Conservation (phyloP, 768 basidiomycete genomes). For the Podaxis pistillaris region DNA sequence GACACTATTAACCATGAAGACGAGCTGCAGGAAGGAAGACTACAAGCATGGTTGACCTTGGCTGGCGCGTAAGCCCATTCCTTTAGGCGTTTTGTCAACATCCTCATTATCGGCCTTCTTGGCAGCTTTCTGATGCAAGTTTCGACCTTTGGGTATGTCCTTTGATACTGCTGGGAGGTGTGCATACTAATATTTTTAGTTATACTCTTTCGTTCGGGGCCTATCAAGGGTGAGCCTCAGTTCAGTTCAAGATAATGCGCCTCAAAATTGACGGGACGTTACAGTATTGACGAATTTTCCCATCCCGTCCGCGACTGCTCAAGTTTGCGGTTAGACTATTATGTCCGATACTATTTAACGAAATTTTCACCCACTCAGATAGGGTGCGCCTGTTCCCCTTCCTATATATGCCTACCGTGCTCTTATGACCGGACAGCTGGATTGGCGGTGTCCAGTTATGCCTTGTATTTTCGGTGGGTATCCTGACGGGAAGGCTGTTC, state of each 20-base stretch:
- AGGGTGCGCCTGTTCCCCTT: constrained; percentile 23
- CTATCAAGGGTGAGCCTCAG: constrained; percentile 26
- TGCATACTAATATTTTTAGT: constrained; percentile 30
- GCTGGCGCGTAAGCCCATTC: constrained; percentile 35
- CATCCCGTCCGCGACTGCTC: not conserved
- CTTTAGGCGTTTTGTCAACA: not conserved
- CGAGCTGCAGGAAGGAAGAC: constrained; percentile 32
- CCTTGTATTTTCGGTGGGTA: constrained; percentile 41
- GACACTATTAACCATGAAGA: not conserved
- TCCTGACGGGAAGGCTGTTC: constrained; percentile 45
- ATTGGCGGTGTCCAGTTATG: constrained; percentile 51
- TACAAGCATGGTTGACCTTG: constrained; percentile 39
- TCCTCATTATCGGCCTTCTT: constrained; percentile 26
- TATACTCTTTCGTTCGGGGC: constrained; percentile 36
- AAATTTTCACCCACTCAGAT: constrained; percentile 35
- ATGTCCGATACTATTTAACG: constrained; percentile 36
- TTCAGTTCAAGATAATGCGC: not conserved
- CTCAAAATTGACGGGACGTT: constrained; percentile 11
- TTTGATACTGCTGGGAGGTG: not conserved
- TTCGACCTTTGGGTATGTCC: not conserved
- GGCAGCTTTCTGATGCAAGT: constrained; percentile 31
- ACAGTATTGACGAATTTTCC: not conserved
- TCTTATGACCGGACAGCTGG: constrained; percentile 24
- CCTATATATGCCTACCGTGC: not conserved
- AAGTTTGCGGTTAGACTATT: constrained; percentile 29